Conservation (phyloP, 2,329 filamentous ascomycete genomes). For the Aspergillus bombycis region DNA sequence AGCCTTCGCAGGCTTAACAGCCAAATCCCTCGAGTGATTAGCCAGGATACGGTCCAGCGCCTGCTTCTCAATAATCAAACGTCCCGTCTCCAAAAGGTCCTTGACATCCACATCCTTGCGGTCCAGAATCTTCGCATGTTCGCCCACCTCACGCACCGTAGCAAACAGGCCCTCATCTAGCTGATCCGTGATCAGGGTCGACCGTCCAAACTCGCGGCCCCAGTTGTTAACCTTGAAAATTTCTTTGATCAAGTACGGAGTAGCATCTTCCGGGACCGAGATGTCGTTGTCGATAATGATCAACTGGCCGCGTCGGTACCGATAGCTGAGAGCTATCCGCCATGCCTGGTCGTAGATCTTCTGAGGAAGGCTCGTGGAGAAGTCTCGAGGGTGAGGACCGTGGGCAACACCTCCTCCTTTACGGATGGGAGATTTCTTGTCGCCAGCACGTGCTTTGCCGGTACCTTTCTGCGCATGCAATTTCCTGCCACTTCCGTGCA, state of each 20-base stretch:
- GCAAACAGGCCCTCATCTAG: constrained; percentile 66
- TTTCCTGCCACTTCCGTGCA: constrained; percentile 82
- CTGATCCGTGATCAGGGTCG: constrained; percentile 71
- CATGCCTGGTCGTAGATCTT: constrained; percentile 97
- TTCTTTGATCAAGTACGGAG: constrained; percentile 64
- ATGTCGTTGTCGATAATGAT: constrained; percentile 83
- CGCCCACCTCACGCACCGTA: constrained; percentile 65
- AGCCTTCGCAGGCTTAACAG: constrained; percentile 37
- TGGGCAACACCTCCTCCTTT: constrained; percentile 84
- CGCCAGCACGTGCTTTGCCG: constrained; percentile 77
- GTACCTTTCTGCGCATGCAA: constrained; percentile 84
- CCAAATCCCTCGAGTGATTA: constrained; percentile 59
- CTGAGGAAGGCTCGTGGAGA: constrained; percentile 76
- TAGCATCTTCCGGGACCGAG: constrained; percentile 57
- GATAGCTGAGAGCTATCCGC: constrained; percentile 90
- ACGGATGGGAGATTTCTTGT: constrained; percentile 78
- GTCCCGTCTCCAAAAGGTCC: constrained; percentile 81
- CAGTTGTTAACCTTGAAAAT: constrained; percentile 73
- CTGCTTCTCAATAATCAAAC: constrained; percentile 81
- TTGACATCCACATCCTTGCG: constrained; percentile 91
- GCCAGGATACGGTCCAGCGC: constrained; percentile 76
- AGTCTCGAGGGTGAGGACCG: constrained; percentile 91
- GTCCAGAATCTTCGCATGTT: constrained; percentile 70
- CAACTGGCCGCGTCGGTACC: constrained; percentile 84
- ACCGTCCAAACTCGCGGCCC: constrained; percentile 68